A percentile compares a stretch with the other conserved stretches of the same genome.
These are phyloP conservation scores for Ceratobasidium sp. DNA, from an alignment of 1,284 basidiomycete genomes.

Conservation along the genomic window DNA sequence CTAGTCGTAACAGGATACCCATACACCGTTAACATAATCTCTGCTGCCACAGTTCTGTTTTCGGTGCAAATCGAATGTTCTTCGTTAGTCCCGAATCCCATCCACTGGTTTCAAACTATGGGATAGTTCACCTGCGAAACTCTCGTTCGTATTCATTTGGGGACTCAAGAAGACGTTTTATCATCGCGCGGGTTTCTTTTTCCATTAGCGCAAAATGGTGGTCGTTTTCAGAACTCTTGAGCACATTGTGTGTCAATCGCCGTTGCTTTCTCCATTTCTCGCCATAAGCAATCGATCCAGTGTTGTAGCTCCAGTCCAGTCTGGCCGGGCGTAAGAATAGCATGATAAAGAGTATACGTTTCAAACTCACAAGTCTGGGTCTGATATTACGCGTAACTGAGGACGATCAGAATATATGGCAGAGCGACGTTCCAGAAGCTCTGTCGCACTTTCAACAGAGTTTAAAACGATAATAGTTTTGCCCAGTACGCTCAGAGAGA, in stretches of 20 bases:
- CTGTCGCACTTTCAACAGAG: constrained; percentile 27
- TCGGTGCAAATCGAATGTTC: background rate
- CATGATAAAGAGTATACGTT: background rate
- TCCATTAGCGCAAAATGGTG: constrained; percentile 27
- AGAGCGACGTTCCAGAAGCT: constrained; percentile 41
- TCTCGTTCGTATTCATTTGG: constrained; percentile 4
- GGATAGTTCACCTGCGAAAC: constrained; percentile 28
- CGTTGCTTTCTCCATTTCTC: constrained; percentile 25
- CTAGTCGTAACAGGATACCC: constrained; percentile 21
- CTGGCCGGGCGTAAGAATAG: background rate
- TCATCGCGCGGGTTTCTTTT: background rate
- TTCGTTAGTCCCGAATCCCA: too few species aligned
- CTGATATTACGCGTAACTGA: constrained; percentile 26
- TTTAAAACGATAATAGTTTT: constrained; percentile 43
- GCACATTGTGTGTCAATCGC: constrained; percentile 21
- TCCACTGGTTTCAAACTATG: background rate
- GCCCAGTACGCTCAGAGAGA: constrained; percentile 22
- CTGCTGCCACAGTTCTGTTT: constrained; percentile 26
- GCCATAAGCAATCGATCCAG: constrained; percentile 1
- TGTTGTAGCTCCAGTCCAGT: constrained; percentile 17
- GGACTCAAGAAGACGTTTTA: background rate
- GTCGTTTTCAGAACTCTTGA: constrained; percentile 11
- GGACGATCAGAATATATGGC: constrained; percentile 43
- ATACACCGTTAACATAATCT: constrained; percentile 27
- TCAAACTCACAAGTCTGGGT: constrained; percentile 18